A percentile compares a stretch with the other conserved stretches of the same genome.
These are phyloP conservation scores for Ailanthus altissimus DNA, from an alignment of 345 rosid genomes.

Conservation along the genomic window DNA sequence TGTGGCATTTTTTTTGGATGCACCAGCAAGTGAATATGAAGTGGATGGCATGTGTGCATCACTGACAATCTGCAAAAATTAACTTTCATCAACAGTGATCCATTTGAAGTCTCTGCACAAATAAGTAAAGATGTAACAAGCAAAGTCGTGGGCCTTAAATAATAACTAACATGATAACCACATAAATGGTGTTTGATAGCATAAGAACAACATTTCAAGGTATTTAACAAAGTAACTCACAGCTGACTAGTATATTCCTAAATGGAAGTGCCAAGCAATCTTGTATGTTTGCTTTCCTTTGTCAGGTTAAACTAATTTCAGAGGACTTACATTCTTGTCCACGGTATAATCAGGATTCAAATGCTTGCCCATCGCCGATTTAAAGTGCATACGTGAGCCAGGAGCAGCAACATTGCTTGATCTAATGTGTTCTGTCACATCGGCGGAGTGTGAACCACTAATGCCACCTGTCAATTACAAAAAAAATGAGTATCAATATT, in stretches of 20 bases:
- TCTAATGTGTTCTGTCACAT: conserved; percentile 47
- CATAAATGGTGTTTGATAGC: background rate
- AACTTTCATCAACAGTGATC: conserved; percentile 13
- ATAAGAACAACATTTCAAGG: background rate
- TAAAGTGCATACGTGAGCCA: conserved; percentile 59
- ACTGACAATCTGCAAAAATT: conserved; percentile 38
- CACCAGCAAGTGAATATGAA: conserved; percentile 57
- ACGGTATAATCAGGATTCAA: conserved; percentile 43
- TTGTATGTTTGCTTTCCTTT: background rate
- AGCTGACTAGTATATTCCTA: background rate
- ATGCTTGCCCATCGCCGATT: conserved; percentile 55
- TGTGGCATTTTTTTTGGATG: conserved; percentile 59
- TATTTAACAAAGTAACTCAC: background rate
- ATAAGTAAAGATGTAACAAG: background rate
- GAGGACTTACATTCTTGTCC: conserved; percentile 67
- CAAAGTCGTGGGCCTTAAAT: background rate
- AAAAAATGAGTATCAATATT: background rate
- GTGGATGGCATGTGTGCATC: conserved; percentile 59
- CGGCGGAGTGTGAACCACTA: conserved; percentile 50
- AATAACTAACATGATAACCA: background rate
- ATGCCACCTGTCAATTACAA: conserved; percentile 52
- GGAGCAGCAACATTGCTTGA: conserved; percentile 47
- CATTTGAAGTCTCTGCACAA: background rate
- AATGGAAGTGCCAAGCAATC: background rate
- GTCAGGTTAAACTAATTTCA: background rate